phyloP scores from a whole-genome alignment of 2,329 filamentous ascomycete species.

The Trichophaea hybrida region DNA sequence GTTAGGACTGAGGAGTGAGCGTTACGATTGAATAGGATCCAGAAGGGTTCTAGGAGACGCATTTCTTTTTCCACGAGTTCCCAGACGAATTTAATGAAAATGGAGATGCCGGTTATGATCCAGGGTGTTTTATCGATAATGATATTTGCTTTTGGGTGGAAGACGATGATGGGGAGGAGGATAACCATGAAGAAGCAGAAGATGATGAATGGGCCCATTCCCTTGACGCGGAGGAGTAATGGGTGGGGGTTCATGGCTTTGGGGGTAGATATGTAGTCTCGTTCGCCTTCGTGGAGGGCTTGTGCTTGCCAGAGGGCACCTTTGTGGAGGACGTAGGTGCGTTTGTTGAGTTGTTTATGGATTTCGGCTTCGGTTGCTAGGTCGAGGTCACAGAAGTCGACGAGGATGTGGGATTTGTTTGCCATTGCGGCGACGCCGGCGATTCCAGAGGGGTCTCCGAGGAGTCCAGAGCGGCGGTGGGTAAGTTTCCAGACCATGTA shows the following conservation, averaged over 20 bases:
- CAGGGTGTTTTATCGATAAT: constrained; percentile 50
- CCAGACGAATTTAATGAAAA: constrained; percentile 54
- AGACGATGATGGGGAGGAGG: constrained; percentile 49
- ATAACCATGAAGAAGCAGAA: constrained; percentile 43
- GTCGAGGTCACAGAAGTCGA: constrained; percentile 60
- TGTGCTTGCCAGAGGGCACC: constrained; percentile 53
- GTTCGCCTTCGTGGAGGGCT: constrained; percentile 29
- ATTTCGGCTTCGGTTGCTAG: constrained; percentile 51
- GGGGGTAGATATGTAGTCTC: constrained; percentile 10
- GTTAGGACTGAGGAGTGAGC: constrained; percentile 51
- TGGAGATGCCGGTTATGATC: constrained; percentile 50
- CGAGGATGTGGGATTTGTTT: constrained; percentile 55
- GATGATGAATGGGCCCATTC: constrained; percentile 46
- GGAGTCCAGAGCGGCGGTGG: constrained; percentile 48
- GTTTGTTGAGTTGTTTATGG: constrained; percentile 49
- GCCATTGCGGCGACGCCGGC: constrained; percentile 63
- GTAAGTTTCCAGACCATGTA: constrained; percentile 43
- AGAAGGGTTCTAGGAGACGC: constrained; percentile 62
- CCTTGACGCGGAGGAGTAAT: constrained; percentile 48
- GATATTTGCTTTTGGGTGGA: constrained; percentile 38
- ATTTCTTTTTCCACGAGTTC: constrained; percentile 53
- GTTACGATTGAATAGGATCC: constrained; percentile 50
- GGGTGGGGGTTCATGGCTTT: constrained; percentile 48
- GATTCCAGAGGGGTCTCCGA: constrained; percentile 56
- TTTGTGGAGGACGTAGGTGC: constrained; percentile 55